phyloP scores from a whole-genome alignment of 2,329 filamentous ascomycete genomes.

The Amylocarpus encephaloides region DNA sequence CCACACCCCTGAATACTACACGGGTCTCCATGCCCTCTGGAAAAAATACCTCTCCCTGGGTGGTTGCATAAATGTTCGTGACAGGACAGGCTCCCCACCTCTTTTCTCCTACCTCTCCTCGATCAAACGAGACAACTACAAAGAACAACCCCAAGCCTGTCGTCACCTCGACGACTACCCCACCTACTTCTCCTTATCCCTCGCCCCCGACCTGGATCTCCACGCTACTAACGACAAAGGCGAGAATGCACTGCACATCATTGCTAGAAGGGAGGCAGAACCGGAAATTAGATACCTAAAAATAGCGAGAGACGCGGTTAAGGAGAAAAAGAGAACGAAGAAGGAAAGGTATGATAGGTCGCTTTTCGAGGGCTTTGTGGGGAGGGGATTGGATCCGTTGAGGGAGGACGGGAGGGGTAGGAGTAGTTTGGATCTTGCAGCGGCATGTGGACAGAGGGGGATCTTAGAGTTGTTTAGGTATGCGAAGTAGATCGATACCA shows the following conservation, averaged over 20 bases:
- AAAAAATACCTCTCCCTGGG: too few species aligned
- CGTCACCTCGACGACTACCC: conserved; percentile 11
- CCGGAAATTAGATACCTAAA: too few species aligned
- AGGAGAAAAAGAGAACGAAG: neutral
- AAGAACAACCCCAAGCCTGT: conserved; percentile 15
- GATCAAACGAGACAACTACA: too few species aligned
- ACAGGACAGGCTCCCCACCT: too few species aligned
- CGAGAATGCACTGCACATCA: conserved; percentile 14
- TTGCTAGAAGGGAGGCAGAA: conserved; percentile 2
- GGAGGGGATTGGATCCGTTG: conserved; percentile 13
- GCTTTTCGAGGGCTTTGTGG: conserved; percentile 14
- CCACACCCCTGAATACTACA: too few species aligned
- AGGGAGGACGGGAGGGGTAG: conserved; percentile 12
- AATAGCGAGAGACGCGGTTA: neutral
- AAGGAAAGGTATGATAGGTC: conserved; percentile 6
- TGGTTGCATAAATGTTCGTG: too few species aligned
- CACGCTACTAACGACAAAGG: conserved; percentile 13
- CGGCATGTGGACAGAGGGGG: conserved; percentile 11
- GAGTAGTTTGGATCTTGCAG: conserved; percentile 15
- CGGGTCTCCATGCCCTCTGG: too few species aligned
- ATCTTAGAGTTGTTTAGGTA: conserved; percentile 16
- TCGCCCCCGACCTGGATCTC: conserved; percentile 7
- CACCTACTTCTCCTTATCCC: conserved; percentile 6
- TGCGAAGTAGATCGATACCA: neutral
- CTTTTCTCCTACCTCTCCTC: too few species aligned